phyloP scores from a whole-genome alignment of 495 filamentous ascomycete species.

The Penicillium chermesinum region DNA sequence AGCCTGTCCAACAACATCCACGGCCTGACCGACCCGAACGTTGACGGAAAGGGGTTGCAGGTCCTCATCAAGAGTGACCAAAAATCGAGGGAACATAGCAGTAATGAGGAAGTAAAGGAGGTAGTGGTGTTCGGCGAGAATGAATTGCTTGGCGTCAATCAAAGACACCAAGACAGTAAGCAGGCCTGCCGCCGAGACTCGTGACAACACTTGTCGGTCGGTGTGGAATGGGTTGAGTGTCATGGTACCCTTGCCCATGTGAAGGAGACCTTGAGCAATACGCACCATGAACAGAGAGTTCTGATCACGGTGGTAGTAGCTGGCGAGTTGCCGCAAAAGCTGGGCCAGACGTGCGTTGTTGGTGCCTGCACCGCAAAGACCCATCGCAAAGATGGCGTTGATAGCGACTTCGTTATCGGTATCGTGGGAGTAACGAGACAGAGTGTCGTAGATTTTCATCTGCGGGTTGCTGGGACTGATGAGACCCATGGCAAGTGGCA shows the following conservation, averaged over 20 bases:
- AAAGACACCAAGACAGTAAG: slow-evolving; percentile 85
- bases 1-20: slow-evolving; percentile 96
- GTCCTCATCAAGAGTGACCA: slow-evolving; percentile 92
- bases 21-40: slow-evolving; percentile 93
- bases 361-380: slow-evolving; percentile 90
- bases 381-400: slow-evolving; percentile 99
- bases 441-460: slow-evolving; percentile 99
- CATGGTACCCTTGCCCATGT: slow-evolving; percentile 99
- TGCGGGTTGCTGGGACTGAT: slow-evolving; percentile 96
- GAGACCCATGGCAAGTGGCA: slow-evolving; percentile 95
- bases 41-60: slow-evolving; percentile 92
- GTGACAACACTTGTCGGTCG: slow-evolving; percentile 89
- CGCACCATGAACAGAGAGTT: slow-evolving; percentile 98
- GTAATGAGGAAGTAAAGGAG: slow-evolving; percentile 96
- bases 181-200: slow-evolving; percentile 83
- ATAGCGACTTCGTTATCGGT: slow-evolving; percentile 98
- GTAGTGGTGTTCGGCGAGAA: slow-evolving; percentile 84
- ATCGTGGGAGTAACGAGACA: slow-evolving; percentile 98
- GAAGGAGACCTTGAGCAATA: slow-evolving; percentile 93
- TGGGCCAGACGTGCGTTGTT: slow-evolving; percentile 97
- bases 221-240: slow-evolving; percentile 97
- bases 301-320: slow-evolving; percentile 95
- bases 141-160: slow-evolving; percentile 92
- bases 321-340: slow-evolving; percentile 87
- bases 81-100: slow-evolving; percentile 95